A percentile compares a stretch with the other conserved stretches of the same genome.
These are phyloP conservation scores for Blastobotrys buckinghamii DNA, from an alignment of 1,139 yeast species.

Conservation along the genomic window DNA sequence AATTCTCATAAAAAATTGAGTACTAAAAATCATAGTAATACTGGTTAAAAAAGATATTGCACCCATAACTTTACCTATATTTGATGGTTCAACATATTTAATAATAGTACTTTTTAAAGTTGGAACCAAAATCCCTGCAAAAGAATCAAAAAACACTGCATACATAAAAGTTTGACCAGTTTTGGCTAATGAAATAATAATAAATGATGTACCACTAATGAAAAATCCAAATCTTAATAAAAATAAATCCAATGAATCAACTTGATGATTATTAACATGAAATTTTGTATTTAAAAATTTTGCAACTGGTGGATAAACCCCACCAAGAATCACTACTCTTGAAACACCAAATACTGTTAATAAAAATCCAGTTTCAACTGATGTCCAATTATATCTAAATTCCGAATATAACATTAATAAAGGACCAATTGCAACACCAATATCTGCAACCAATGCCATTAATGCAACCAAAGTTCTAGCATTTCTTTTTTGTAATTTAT, in stretches of 20 bases:
- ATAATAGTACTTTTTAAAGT: conserved; percentile 45
- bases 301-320: conserved; percentile 41
- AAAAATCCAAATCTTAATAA: conserved; percentile 38
- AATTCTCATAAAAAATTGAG: conserved; percentile 27
- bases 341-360: conserved; percentile 50
- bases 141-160: conserved; percentile 39
- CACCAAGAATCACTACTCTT: conserved; percentile 39
- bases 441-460: conserved; percentile 35
- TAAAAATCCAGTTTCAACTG: conserved; percentile 53
- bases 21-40: conserved; percentile 26
- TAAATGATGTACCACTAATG: conserved; percentile 42
- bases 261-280: conserved; percentile 22
- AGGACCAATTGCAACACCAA: conserved; percentile 37
- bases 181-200: conserved; percentile 35
- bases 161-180: conserved; percentile 26
- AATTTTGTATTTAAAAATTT: conserved; percentile 32
- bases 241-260: conserved; percentile 53
- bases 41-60: conserved; percentile 28
- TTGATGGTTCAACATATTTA: conserved; percentile 40
- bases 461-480: conserved; percentile 45
- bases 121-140: conserved; percentile 47
- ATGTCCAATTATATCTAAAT: conserved; percentile 52
- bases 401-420: conserved; percentile 54
- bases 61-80: conserved; percentile 33
- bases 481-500: conserved; percentile 28